Evolutionary conservation across 225 moss, liverwort and hornwort species (phyloP).

Genomic region (Physcomitrellopsis africana): DNA sequence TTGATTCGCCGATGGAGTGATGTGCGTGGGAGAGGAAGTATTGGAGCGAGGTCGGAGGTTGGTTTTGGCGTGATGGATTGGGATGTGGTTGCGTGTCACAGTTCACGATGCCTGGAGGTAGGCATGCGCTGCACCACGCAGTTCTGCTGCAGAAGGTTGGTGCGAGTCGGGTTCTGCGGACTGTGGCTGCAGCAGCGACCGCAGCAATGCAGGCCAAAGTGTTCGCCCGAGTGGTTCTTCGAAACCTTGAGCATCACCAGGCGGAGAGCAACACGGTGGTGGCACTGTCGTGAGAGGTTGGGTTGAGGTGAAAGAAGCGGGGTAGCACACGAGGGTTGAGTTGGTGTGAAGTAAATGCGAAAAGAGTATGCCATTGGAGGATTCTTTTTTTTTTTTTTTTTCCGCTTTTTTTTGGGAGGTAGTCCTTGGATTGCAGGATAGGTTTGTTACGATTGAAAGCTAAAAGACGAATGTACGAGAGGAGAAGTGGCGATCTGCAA

Average conservation of each 20-base stretch:
- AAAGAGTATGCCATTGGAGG: constrained; percentile 25
- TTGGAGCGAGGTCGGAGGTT: no score
- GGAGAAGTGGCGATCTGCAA: constrained; percentile 6
- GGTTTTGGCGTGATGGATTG: no score
- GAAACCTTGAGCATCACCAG: constrained; percentile 35
- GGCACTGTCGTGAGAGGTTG: constrained; percentile 42
- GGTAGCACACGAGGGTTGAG: not conserved
- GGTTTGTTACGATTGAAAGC: constrained; percentile 33
- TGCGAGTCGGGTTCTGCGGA: constrained; percentile 34
- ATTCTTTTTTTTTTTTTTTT: not conserved
- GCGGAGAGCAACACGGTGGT: constrained; percentile 27
- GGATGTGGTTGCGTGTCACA: constrained; percentile 24
- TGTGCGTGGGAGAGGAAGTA: no score
- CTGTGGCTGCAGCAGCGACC: constrained; percentile 34
- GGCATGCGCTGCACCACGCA: constrained; percentile 91
- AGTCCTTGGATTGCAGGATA: constrained; percentile 38
- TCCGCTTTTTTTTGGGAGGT: constrained; percentile 11
- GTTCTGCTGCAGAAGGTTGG: constrained; percentile 81
- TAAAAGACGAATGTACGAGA: constrained; percentile 14
- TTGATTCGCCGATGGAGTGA: no score
- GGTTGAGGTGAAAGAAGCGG: constrained; percentile 12
- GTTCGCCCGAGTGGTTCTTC: constrained; percentile 55
- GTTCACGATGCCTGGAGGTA: constrained; percentile 96
- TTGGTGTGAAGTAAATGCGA: constrained; percentile 27
- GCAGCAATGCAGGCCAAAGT: constrained; percentile 81